Base-by-base conservation (phyloP, 805 yeast genomes). In the Teunomyces panamensis region DNA sequence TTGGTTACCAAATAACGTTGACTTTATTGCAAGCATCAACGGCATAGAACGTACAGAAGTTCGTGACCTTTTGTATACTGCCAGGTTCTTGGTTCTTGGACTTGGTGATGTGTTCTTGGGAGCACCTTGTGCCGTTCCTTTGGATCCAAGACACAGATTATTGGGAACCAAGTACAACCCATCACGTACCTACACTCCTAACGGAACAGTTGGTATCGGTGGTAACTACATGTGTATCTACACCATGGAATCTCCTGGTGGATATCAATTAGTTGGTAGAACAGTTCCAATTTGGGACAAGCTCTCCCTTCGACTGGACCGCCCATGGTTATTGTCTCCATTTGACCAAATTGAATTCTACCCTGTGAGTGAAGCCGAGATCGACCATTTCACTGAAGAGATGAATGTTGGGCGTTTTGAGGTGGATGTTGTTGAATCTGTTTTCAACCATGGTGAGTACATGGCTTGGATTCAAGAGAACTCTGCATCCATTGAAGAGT, bases 211-310 rank as follows among this genome's bases (percentile, higher is more conserved):
- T 52, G 99, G 99, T 62, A 85, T 94, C 64, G 99, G 99, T 53
- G 98, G 99, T 58, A 89, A 87, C 88, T 94, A 90, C 78, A 91
- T 92, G 98, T 92, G 98, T 74, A 91, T 92, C 58, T 92, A 92
- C 69, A 89, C 98, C 29, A 91, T 92, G 92, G 95, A 89, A 56
- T 89, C 97, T 24, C 99, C 99, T 42, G 99, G 99, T 71, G 99
- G 99, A 29, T 92, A 92, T 70, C 98, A 92, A 72, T 78, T 92
- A 57, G 92, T 90, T 52, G 99, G 98, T 48, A 82, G 98, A 63
- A 92, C 99, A 9, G 84, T 94, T 55, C 98, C 98, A 46, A 91
- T 92, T 58, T 92, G 99, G 99, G 99, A 92, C 66, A 91, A 89
- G 71, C 78, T 92, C 58, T 78, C 88, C 29, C 74, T 94, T 53